These are phyloP conservation scores for Hyphodiscus hymeniophilus DNA, from an alignment of 495 filamentous ascomycete genomes.

Conservation along the genomic window DNA sequence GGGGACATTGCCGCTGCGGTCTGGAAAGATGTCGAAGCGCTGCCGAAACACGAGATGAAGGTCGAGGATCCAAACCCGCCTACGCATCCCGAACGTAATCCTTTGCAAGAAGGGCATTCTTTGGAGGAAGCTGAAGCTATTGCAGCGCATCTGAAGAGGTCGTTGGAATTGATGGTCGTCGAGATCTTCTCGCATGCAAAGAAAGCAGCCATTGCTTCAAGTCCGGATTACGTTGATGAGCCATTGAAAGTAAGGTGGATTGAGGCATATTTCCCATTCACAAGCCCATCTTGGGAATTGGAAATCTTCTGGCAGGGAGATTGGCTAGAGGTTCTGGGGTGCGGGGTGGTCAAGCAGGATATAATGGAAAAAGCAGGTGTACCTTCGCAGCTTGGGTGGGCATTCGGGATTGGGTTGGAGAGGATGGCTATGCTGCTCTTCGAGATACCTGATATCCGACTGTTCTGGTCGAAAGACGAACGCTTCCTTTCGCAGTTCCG, in stretches of 20 bases:
- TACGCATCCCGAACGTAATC: conserved; percentile 72
- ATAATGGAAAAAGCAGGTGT: conserved; percentile 69
- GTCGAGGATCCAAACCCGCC: conserved; percentile 84
- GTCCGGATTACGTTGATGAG: conserved; percentile 35
- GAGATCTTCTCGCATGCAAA: conserved; percentile 78
- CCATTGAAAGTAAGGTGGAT: conserved; percentile 87
- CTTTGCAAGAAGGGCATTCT: conserved; percentile 64
- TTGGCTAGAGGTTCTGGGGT: conserved; percentile 93
- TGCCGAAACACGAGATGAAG: conserved; percentile 64
- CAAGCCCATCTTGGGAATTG: conserved; percentile 87
- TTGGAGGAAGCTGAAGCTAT: conserved; percentile 74
- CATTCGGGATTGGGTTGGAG: conserved; percentile 89
- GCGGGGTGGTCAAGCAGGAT: conserved; percentile 80
- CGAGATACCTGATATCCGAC: conserved; percentile 90
- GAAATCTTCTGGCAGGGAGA: conserved; percentile 92
- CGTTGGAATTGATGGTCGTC: conserved; percentile 78
- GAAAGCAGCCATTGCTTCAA: conserved; percentile 48
- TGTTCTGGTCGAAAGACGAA: conserved; percentile 85
- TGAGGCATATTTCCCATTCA: conserved; percentile 96
- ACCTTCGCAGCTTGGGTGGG: conserved; percentile 78
- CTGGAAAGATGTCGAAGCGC: conserved; percentile 45
- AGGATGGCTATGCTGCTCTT: conserved; percentile 95
- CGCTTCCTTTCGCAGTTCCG: conserved; percentile 79
- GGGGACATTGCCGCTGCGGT: conserved; percentile 56
- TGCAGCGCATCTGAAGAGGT: conserved; percentile 80